Evolutionary conservation across 176 grass and related monocot species (phyloP), one percentile per base, ranked within the genome.

Genomic region (Avena sativa): DNA sequence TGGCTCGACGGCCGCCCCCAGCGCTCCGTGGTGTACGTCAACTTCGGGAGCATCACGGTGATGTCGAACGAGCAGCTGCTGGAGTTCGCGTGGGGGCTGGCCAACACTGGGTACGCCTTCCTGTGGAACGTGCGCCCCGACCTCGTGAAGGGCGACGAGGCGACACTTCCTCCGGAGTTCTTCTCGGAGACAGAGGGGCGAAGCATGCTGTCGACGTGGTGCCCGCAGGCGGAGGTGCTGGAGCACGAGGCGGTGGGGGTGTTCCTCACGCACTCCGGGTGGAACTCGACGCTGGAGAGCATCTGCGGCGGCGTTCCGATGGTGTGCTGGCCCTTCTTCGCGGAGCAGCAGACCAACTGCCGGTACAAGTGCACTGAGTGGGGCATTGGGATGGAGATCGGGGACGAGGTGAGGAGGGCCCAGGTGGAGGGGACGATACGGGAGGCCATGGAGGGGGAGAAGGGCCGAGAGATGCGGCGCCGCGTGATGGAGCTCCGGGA

Each of bases 41-140:
- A 93, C 80, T 93, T 89, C 34, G 92, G 89, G 11, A 93, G 92
- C 89, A 91, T 91, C 65, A 91, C 89, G 12, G 69, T 84, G n/a
- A 28, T 28, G 28, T 28, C 28, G 28, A 28, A 28, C 28, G 28
- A 28, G 28, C 28, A 74, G 71, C 44, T 74, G 44, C 8, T 64
- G 12, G 93, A 97, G 85, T 97, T 97, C 74, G 95, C 95, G 19
- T 97, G 95, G 93, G 95, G 95, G 10, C 81, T 97, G 21, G 91
- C 87, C 20, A 78, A 80, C 71, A 87, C 28, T 28, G 28, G 28
- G 1, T 28, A 28, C 28, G 28, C 28, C 28, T 28, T 28, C 28
- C 28, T 28, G 28, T 28, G 28, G 28, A 28, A 28, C 28, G 28
- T 28, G 28, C 28, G 28, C 28, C 28, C 28, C 28, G 28, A 28